Evolutionary conservation across 1,284 basidiomycete genomes (phyloP).

Genomic region (Papiliotrema laurentii): DNA sequence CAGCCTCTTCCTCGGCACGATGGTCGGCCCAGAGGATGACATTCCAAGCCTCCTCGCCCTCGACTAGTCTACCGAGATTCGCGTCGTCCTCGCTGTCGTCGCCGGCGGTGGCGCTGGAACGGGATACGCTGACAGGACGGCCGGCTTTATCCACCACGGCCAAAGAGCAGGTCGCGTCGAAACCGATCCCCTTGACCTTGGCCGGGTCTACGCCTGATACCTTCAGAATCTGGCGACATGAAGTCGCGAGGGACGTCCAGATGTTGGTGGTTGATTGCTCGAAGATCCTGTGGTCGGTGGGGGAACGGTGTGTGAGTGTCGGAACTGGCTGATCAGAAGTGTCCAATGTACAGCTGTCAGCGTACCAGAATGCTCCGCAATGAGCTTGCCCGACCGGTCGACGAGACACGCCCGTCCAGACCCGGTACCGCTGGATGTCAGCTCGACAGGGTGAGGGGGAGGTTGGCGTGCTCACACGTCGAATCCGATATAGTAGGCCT

Average conservation of each 20-base stretch:
- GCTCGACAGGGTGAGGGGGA: constrained; percentile 2
- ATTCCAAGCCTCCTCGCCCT: constrained; percentile 67
- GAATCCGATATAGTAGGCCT: constrained; percentile 55
- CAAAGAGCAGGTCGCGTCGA: constrained; percentile 95
- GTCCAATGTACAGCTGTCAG: neutral
- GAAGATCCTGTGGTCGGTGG: constrained; percentile 83
- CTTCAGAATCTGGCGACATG: constrained; percentile 65
- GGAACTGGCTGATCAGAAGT: constrained; percentile 62
- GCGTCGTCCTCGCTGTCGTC: constrained; percentile 31
- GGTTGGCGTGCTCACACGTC: constrained; percentile 52
- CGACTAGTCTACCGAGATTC: constrained; percentile 51
- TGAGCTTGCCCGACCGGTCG: constrained; percentile 65
- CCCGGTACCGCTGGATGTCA: constrained; percentile 67
- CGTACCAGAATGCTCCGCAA: constrained; percentile 54
- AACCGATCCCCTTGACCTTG: constrained; percentile 82
- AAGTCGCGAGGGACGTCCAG: constrained; percentile 72
- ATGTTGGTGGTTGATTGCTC: constrained; percentile 73
- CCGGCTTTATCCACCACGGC: constrained; percentile 77
- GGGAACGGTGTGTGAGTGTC: constrained; percentile 79
- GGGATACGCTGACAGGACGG: constrained; percentile 72
- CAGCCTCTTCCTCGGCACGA: constrained; percentile 86
- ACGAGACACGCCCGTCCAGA: constrained; percentile 86
- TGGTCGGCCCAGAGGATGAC: constrained; percentile 87
- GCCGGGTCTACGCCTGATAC: constrained; percentile 58
- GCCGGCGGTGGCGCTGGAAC: constrained; percentile 29